Evolutionary conservation across 2,329 filamentous ascomycete species (phyloP).

Genomic region (Ophiostoma novo-ulmi): DNA sequence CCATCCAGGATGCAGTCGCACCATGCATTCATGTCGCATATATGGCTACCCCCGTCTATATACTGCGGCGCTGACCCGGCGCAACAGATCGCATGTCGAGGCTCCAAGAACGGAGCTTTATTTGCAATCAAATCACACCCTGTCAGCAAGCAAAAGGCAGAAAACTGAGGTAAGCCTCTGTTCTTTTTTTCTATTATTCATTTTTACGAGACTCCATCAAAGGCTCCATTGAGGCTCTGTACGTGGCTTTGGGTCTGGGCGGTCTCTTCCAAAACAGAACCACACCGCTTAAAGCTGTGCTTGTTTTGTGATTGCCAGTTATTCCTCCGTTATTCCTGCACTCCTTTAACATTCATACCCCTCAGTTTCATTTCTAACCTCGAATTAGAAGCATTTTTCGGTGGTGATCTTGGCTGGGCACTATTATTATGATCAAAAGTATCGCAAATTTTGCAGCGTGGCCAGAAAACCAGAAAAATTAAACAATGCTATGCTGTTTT

Average conservation of each 20-base stretch:
- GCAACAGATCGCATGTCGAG: conserved; percentile 24
- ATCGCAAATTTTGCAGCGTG: not conserved
- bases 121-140: conserved; percentile 17
- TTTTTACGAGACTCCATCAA: not conserved
- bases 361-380: conserved; percentile 4
- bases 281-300: conserved; percentile 7
- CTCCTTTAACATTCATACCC: not conserved
- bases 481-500: not conserved
- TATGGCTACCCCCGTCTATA: conserved; percentile 26
- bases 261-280: conserved; percentile 9
- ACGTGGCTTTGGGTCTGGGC: conserved; percentile 4
- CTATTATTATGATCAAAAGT: not conserved
- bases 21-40: conserved; percentile 25
- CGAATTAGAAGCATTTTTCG: conserved; percentile 5
- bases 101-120: conserved; percentile 11
- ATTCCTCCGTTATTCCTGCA: conserved; percentile 11
- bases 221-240: not conserved
- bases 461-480: too few relatives aligned
- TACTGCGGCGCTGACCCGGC: conserved; percentile 16
- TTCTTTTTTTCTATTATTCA: not conserved
- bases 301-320: conserved; percentile 6
- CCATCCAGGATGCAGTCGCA: conserved; percentile 24
- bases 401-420: not conserved
- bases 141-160: not conserved
- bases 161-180: not conserved